Evolutionary conservation across 164 flowering plant genomes (phyloP), one percentile per base, ranked within the genome.

Genomic region (Akebia trifoliata): DNA sequence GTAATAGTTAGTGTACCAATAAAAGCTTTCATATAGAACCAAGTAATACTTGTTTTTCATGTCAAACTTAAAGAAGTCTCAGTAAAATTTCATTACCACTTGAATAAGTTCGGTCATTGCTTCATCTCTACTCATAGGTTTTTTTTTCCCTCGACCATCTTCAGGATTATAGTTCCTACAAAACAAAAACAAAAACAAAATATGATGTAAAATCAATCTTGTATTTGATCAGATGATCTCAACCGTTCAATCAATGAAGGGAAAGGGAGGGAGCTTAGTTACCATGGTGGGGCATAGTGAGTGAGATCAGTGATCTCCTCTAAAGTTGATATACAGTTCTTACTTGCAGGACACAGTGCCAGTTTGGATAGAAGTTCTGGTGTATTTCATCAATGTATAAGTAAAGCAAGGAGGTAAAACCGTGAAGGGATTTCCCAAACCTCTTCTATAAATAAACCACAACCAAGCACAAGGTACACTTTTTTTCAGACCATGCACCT

Each of bases 271-370:
- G 15, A 47, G 11, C 11, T 1, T 8, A 9, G 3, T 44, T 70
- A 91, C 98, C 98, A 92, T 24, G 98, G 98, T 10, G 98, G 96
- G 10, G 93, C 76, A 59, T 86, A 92, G 56, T 92, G 98, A 32
- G 59, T 58, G 35, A 70, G 78, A 69, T 92, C 96, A 61, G 69
- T 72, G 57, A 65, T 46, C 52, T 76, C 81, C 69, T 88, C 96
- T 0, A 93, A 77, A 24, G 98, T 92, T 21, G 98, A 88, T 9
- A 92, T 74, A 42, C 98, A 92, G 49, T 83, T 92, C 2, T 78
- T 83, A 2, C 96, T 89, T 6, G 96, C 96, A 12, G 98, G 98
- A 69, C 96, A 92, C 17, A 89, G 75, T 20, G 93, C 89, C 46
- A 92, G 61, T n/a, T n/a, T n/a, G n/a, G n/a, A n/a, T n/a, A n/a